Percentiles rank a stretch among this genome's conserved stretches.
Evolutionary conservation across 2,329 filamentous ascomycete species (phyloP).

Genomic region (Penicillium sp.): DNA sequence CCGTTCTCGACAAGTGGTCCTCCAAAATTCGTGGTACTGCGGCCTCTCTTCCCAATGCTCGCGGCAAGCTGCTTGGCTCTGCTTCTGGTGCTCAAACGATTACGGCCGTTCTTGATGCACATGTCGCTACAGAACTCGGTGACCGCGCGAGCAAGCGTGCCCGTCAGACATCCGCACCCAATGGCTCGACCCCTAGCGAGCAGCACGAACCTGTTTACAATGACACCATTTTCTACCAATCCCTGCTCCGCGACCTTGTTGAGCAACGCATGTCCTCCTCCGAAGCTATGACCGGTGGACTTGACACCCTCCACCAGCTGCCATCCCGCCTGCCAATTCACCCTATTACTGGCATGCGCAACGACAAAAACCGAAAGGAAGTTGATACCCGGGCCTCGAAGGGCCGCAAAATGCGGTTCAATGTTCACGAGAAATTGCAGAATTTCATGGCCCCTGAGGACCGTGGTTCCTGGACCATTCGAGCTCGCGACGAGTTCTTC

Average conservation of each 20-base stretch:
- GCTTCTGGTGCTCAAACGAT: slow-evolving; percentile 55
- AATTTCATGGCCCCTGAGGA: slow-evolving; percentile 98
- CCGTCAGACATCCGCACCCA: slow-evolving; percentile 21
- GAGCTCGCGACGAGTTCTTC: slow-evolving; percentile 76
- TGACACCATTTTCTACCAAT: slow-evolving; percentile 91
- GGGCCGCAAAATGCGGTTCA: slow-evolving; percentile 89
- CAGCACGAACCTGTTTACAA: slow-evolving; percentile 71
- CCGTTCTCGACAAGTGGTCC: slow-evolving; percentile 87
- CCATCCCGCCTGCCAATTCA: slow-evolving; percentile 42
- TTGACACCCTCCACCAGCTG: slow-evolving; percentile 41
- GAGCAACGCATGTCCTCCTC: slow-evolving; percentile 74
- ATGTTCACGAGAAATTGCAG: slow-evolving; percentile 93
- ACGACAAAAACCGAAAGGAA: slow-evolving; percentile 71
- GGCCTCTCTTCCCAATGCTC: slow-evolving; percentile 56
- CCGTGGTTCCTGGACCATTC: slow-evolving; percentile 74
- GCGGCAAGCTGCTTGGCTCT: slow-evolving; percentile 63
- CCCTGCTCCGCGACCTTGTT: slow-evolving; percentile 88
- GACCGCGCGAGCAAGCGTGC: slow-evolving; percentile 37
- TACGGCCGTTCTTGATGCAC: slow-evolving; percentile 47
- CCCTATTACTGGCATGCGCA: slow-evolving; percentile 47
- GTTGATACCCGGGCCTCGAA: slow-evolving; percentile 96
- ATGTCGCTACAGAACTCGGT: slow-evolving; percentile 45
- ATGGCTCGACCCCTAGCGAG: slow-evolving; percentile 12
- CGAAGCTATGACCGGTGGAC: slow-evolving; percentile 49
- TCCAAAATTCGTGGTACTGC: slow-evolving; percentile 65